Conservation (phyloP, 768 basidiomycete genomes). For the Termitomyces sp. region DNA sequence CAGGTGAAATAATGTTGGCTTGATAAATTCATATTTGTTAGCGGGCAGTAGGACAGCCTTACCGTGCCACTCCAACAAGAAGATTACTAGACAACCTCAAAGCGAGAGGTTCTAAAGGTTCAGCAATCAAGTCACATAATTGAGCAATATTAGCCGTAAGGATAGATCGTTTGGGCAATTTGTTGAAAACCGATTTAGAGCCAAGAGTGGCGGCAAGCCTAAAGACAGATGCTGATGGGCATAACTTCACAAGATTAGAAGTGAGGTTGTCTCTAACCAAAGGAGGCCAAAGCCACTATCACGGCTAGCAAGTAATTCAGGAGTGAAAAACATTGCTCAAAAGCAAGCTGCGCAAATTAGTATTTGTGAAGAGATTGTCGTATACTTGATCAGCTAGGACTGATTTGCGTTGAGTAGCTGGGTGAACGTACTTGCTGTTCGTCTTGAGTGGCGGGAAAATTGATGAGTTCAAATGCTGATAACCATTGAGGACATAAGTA, state of each 20-base stretch:
- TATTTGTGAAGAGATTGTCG: neutral
- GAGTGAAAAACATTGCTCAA: conserved; percentile 79
- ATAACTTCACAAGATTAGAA: neutral
- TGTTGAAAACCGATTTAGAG: conserved; percentile 80
- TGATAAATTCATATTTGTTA: neutral
- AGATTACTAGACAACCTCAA: conserved; percentile 83
- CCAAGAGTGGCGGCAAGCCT: conserved; percentile 93
- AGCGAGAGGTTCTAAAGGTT: conserved; percentile 84
- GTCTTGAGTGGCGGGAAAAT: neutral
- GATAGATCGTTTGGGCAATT: conserved; percentile 78
- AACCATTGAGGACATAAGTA: neutral
- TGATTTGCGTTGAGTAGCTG: neutral
- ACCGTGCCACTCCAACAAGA: conserved; percentile 88
- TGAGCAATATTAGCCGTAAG: conserved; percentile 77
- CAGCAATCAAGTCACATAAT: conserved; percentile 73
- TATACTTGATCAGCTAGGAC: neutral
- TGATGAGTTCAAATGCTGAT: neutral
- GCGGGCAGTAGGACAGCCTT: conserved; percentile 16
- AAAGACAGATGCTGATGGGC: neutral
- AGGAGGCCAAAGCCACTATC: conserved; percentile 89
- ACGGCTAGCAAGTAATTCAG: conserved; percentile 71
- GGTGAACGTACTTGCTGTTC: neutral
- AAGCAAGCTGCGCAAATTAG: neutral
- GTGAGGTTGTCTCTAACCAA: conserved; percentile 40
- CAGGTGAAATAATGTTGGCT: neutral